A percentile compares a stretch with the other conserved stretches of the same genome.
Conservation (phyloP, 73 alveolate genomes). For the Stentor roeselii region DNA sequence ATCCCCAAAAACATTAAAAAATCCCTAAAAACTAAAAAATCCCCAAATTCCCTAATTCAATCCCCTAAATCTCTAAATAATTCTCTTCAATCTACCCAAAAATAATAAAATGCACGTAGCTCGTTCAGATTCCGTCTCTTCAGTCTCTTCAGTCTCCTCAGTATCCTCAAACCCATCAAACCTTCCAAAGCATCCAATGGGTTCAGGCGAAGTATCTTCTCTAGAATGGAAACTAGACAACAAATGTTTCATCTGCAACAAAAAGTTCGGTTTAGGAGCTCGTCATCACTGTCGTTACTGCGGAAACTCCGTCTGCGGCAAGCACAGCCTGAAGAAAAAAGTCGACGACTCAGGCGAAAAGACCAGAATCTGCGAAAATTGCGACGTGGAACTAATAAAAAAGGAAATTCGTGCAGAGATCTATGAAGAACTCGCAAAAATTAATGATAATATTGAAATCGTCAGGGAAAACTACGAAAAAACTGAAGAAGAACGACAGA, state of each 20-base stretch:
- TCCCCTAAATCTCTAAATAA: too few species aligned
- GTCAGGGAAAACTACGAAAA: slow-evolving; percentile 3
- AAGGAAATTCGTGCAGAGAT: slow-evolving; percentile 4
- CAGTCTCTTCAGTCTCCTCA: not conserved
- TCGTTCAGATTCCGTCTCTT: slow-evolving; percentile 1
- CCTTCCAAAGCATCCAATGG: not conserved
- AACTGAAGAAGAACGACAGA: not conserved
- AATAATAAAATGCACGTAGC: not conserved
- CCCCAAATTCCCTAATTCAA: too few species aligned
- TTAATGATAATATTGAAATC: not conserved
- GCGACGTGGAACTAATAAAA: not conserved
- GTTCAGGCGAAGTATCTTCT: not conserved
- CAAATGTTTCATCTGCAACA: slow-evolving; percentile 23
- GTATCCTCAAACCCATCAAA: too few species aligned
- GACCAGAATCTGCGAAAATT: slow-evolving; percentile 24
- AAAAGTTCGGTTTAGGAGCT: slow-evolving; percentile 2
- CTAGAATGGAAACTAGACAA: slow-evolving; percentile 26
- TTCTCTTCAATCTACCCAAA: too few species aligned
- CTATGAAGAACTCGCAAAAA: not conserved
- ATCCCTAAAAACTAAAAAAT: too few species aligned
- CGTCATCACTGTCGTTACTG: slow-evolving; percentile 25
- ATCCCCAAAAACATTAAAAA: too few species aligned
- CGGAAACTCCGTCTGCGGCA: slow-evolving; percentile 30
- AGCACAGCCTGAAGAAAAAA: not conserved
- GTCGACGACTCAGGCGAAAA: not conserved